Percentiles rank a stretch among this genome's conserved stretches.
Evolutionary conservation across 371 early-diverging fungal genomes (phyloP).

Genomic region (Nosema granulosis): DNA sequence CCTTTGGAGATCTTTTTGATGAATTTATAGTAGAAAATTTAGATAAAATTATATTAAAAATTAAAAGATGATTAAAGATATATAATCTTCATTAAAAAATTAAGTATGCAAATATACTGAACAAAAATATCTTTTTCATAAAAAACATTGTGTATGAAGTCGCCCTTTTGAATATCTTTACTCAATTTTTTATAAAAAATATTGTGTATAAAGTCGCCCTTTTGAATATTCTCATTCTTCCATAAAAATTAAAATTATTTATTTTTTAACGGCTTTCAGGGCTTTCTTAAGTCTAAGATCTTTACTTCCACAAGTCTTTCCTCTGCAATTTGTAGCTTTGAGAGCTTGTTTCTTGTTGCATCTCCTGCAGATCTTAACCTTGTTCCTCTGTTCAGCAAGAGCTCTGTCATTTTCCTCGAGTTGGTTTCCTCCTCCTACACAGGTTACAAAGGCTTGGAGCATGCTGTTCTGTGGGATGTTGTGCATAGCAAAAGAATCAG

Average conservation of each 20-base stretch:
- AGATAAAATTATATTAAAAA: neutral
- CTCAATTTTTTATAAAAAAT: too few species aligned
- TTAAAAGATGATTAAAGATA: neutral
- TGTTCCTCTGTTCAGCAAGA: conserved; percentile 27
- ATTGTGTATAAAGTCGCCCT: too few species aligned
- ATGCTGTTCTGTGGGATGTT: conserved; percentile 9
- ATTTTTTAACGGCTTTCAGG: conserved; percentile 30
- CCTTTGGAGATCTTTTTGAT: conserved; percentile 22
- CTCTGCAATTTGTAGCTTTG: conserved; percentile 56
- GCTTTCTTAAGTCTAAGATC: conserved; percentile 58
- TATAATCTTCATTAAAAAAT: neutral
- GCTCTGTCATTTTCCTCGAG: conserved; percentile 50
- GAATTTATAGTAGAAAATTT: conserved; percentile 24
- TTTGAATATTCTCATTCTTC: too few species aligned
- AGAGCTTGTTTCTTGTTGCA: conserved; percentile 55
- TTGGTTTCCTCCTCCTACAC: conserved; percentile 52
- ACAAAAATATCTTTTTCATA: too few species aligned
- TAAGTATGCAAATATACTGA: neutral
- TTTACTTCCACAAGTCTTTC: conserved; percentile 44
- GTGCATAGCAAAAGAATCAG: neutral
- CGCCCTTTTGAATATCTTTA: too few species aligned
- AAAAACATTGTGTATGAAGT: too few species aligned
- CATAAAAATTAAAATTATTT: too few species aligned
- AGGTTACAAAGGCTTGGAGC: neutral
- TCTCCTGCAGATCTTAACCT: conserved; percentile 52